Conservation (phyloP, 768 basidiomycete genomes). For the Lepiota subincarnata region DNA sequence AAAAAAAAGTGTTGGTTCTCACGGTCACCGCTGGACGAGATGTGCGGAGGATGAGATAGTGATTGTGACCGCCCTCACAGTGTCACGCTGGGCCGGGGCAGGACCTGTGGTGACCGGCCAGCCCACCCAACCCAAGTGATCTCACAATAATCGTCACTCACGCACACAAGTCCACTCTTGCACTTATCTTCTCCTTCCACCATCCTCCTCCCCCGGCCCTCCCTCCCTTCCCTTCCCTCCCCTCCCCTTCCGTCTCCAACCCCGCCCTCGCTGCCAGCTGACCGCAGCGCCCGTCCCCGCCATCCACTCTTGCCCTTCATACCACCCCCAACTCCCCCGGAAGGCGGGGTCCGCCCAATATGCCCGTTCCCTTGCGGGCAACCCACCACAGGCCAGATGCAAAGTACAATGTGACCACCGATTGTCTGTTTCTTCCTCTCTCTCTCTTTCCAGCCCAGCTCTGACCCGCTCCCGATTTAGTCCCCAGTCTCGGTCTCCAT, state of each 20-base stretch:
- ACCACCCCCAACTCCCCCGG: not conserved
- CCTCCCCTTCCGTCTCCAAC: not conserved
- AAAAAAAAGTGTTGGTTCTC: not conserved
- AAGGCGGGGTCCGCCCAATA: slow-evolving; percentile 18
- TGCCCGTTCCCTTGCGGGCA: slow-evolving; percentile 49
- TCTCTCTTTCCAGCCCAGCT: slow-evolving; percentile 2
- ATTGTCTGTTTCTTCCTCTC: slow-evolving; percentile 35
- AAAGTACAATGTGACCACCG: slow-evolving; percentile 56
- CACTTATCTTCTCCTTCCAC: slow-evolving; percentile 15
- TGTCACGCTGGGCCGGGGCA: not conserved
- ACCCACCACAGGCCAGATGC: slow-evolving; percentile 46
- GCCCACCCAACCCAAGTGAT: too few species aligned
- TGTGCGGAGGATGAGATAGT: slow-evolving; percentile 10
- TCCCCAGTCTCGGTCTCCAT: slow-evolving; percentile 73
- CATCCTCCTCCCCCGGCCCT: slow-evolving; percentile 13
- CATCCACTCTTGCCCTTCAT: not conserved
- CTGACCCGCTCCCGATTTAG: slow-evolving; percentile 31
- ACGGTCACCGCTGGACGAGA: slow-evolving; percentile 2
- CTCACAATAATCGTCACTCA: slow-evolving; percentile 17
- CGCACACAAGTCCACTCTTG: slow-evolving; percentile 15
- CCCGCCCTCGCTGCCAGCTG: not conserved
- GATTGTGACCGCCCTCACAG: not conserved
- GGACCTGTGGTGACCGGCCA: slow-evolving; percentile 3
- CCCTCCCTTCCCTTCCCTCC: slow-evolving; percentile 8
- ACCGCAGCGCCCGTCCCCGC: not conserved